Evolutionary conservation across 1,284 basidiomycete genomes (phyloP), one percentile per base, ranked within the genome.

Genomic region (Xerocomus amazonicus): DNA sequence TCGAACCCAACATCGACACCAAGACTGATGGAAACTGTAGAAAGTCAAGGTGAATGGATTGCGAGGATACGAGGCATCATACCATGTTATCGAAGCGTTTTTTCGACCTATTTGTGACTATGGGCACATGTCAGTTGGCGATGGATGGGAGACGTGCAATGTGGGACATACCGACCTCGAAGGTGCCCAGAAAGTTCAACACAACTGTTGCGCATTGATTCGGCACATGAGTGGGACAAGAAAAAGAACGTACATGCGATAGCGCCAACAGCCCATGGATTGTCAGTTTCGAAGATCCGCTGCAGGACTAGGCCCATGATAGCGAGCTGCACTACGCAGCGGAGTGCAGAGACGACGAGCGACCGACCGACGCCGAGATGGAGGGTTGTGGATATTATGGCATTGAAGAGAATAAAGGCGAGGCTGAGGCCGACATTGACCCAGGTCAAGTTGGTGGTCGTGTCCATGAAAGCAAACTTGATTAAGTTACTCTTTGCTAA

Each of bases 311-410:
- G 69, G 0, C 80, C 86, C 56, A 92, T 85, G 10, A 90, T 65
- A 13, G 79, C 79, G 27, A 94, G 79, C 70, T 94, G 91, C 12
- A 85, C 65, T 16, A 90, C 71, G 63, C 91, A 94, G 66, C 91
- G 72, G 28, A 82, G 48, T 0, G 89, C 83, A 0, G 90, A 81
- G 6, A 83, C 77, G 27, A 90, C 58, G 36, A 92, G 77, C 4
- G 83, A 82, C 4, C 74, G 67, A 2, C 85, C 87, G 41, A 92
- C 76, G 5, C 82, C 87, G 13, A 93, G 77, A 2, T 81, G 74
- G 48, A 92, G 78, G 2, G 73, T 54, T 12, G 73, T 69, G 3
- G 90, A 92, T 10, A 92, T 55, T 19, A 80, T 51, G 16, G 80
- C 77, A 66, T 85, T 75, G 61, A 87, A 76, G 33, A 79, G 57